Evolutionary conservation across 805 yeast genomes (phyloP), one percentile per base, ranked within the genome.

Genomic region (Alloascoidea africana): DNA sequence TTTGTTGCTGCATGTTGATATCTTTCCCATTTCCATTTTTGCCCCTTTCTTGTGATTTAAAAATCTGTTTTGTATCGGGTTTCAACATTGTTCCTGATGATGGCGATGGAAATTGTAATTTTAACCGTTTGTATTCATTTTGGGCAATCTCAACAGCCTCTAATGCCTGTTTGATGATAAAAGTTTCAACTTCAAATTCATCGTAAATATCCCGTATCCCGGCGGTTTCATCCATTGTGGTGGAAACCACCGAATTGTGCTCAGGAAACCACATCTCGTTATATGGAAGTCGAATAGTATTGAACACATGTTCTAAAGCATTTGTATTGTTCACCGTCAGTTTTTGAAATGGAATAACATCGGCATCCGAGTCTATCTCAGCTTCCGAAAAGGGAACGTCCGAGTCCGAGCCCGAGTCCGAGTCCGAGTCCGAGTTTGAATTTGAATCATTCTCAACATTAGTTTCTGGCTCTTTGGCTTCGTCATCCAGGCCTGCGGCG

Each of bases 281-380:
- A 70, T 75, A 67, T n/a, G 82, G 81, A 15, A 62, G 50, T 27
- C 44, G 48, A 37, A 62, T 50, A 5, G 50, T 18, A 11, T 47
- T 43, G 14, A 54, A 44, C 16, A 58, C 44, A 34, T 49, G 50
- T 30, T 45, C 42, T 33, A 63, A 49, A 3, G 98, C 97, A n/a
- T 82, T 77, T 35, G 64, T 66, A 60, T 91, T 89, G 59, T 91
- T 86, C 44, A 89, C 65, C 8, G 96, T 87, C 37, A 85, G 68
- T 56, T 87, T 87, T 41, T 91, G 85, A 59, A 80, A 75, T 36
- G 97, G 96, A 27, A 89, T 86, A 34, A 87, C 73, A 56, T 91
- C 98, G 14, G 94, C 94, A 54, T 87, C 96, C 2, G 91, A 83
- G 51, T 86, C 96, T 33, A 84, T 61, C 51, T 89, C 96, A 17